Evolutionary conservation across 1,284 basidiomycete species (phyloP).

Genomic region (Sporisorium exsertum): DNA sequence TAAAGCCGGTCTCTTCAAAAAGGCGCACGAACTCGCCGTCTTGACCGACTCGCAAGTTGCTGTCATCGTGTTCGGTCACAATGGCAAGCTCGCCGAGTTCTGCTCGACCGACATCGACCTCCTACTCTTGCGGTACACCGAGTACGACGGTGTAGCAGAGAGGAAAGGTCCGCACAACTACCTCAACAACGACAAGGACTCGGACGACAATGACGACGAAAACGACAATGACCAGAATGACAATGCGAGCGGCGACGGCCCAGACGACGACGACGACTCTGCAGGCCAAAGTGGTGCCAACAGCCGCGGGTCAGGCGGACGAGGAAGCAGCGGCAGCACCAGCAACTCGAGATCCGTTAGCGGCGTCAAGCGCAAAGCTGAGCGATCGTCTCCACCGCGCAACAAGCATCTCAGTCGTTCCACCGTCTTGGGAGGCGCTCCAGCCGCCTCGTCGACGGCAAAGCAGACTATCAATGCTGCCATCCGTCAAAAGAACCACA

Average conservation of each 20-base stretch:
- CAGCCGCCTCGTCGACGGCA: conserved; percentile 18
- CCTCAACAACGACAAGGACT: conserved; percentile 42
- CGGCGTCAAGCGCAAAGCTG: conserved; percentile 38
- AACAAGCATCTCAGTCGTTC: not conserved
- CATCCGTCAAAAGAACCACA: conserved; percentile 38
- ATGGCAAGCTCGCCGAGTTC: conserved; percentile 65
- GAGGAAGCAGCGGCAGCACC: conserved; percentile 6
- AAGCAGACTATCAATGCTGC: conserved; percentile 45
- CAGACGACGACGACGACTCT: conserved; percentile 11
- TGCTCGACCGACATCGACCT: conserved; percentile 63
- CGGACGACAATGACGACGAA: conserved; percentile 44
- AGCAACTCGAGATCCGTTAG: conserved; percentile 6
- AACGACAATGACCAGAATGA: conserved; percentile 28
- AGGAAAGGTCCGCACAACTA: conserved; percentile 50
- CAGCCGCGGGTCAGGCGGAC: not conserved
- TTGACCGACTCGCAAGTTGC: conserved; percentile 79
- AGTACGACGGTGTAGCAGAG: conserved; percentile 49
- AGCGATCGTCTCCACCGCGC: conserved; percentile 14
- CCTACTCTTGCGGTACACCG: conserved; percentile 58
- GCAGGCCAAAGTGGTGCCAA: conserved; percentile 6
- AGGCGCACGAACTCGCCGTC: conserved; percentile 87
- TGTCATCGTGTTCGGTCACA: conserved; percentile 76
- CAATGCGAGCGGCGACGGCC: conserved; percentile 20
- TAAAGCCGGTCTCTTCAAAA: conserved; percentile 89
- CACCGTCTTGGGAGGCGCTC: not conserved